A percentile compares a stretch with the other conserved stretches of the same genome.
phyloP scores from a whole-genome alignment of 164 flowering plant species.

The Tinospora cordifolia region DNA sequence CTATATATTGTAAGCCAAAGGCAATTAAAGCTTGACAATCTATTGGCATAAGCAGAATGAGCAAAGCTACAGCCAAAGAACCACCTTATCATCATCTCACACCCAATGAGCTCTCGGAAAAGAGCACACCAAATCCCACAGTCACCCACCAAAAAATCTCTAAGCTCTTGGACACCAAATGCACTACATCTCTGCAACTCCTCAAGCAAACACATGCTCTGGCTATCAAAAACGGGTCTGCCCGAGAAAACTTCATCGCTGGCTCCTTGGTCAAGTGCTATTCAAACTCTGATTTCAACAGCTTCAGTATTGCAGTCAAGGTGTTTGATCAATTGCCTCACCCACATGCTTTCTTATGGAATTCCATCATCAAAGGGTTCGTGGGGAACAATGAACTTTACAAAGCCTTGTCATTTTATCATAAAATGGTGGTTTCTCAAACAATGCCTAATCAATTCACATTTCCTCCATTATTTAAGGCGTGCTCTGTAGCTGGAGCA shows the following conservation, averaged over 20 bases:
- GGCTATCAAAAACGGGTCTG: constrained; percentile 27
- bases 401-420: constrained; percentile 26
- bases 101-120: background rate
- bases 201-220: constrained; percentile 41
- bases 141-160: constrained; percentile 33
- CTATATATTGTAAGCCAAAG: too few relatives aligned
- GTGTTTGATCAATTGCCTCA: constrained; percentile 29
- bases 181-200: constrained; percentile 32
- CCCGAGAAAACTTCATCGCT: constrained; percentile 36
- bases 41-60: constrained; percentile 6
- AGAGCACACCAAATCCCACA: constrained; percentile 13
- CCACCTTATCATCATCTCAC: constrained; percentile 17
- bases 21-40: too few relatives aligned
- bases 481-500: constrained; percentile 23
- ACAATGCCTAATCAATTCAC: constrained; percentile 44
- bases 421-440: constrained; percentile 28
- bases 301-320: constrained; percentile 23
- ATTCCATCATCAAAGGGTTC: constrained; percentile 38
- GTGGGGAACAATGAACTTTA: constrained; percentile 28
- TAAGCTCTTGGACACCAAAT: constrained; percentile 33
- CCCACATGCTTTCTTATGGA: constrained; percentile 46
- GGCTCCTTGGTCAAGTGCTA: constrained; percentile 42
- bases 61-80: constrained; percentile 20
- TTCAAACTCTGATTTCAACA: constrained; percentile 23
- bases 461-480: constrained; percentile 39